A percentile compares a stretch with the other conserved stretches of the same genome.
These are phyloP conservation scores for Deinandra increscens DNA, from an alignment of 129 eudicot genomes.

Conservation along the genomic window DNA sequence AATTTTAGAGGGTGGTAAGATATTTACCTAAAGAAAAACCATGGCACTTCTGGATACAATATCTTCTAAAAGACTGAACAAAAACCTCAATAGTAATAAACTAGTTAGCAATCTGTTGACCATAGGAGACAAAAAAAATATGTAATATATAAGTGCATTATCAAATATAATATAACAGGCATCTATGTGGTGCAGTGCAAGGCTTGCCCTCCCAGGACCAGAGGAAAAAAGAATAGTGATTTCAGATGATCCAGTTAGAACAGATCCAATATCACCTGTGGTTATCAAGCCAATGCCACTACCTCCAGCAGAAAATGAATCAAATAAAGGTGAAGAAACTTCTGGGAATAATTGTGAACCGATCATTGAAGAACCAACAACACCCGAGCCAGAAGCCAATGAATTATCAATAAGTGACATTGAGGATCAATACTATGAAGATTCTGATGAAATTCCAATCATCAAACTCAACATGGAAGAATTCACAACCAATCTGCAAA, in stretches of 20 bases:
- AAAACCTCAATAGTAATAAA: background rate
- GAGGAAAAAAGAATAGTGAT: constrained; percentile 63
- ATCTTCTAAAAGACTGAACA: background rate
- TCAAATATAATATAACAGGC: background rate
- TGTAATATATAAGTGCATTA: background rate
- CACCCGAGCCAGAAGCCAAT: constrained; percentile 68
- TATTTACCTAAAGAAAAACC: background rate
- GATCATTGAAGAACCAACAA: constrained; percentile 68
- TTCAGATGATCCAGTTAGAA: constrained; percentile 38
- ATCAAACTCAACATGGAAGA: constrained; percentile 69
- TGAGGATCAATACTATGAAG: constrained; percentile 76
- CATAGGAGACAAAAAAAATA: background rate
- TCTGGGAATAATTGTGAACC: constrained; percentile 48
- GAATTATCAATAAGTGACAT: constrained; percentile 58
- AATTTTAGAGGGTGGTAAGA: background rate
- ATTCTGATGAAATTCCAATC: constrained; percentile 82
- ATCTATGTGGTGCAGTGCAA: constrained; percentile 57
- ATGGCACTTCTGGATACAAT: background rate
- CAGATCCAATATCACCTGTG: constrained; percentile 27
- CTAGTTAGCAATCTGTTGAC: background rate
- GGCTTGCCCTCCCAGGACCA: constrained; percentile 92
- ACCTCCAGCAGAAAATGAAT: constrained; percentile 31
- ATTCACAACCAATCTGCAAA: constrained; percentile 56
- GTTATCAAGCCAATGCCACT: constrained; percentile 36
- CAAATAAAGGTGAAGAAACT: constrained; percentile 12